Percentiles rank a stretch among this genome's conserved stretches.
These are phyloP conservation scores for Eryngium alpinum DNA, from an alignment of 140 eudicot species.

Conservation along the genomic window DNA sequence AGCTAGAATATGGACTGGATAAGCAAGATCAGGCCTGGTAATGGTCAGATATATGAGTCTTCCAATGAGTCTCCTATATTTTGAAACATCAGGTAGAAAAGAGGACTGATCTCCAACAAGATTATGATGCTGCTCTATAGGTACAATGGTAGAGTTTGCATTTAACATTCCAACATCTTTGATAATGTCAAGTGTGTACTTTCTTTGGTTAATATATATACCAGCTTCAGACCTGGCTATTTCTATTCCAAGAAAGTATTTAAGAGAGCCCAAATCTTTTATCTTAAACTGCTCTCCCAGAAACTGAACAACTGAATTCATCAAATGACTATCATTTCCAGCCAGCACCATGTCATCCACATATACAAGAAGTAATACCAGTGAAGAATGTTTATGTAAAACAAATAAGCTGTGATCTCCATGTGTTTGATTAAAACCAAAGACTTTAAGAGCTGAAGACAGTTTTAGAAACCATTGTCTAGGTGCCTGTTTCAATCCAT, in stretches of 20 bases:
- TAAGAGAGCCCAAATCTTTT: not conserved
- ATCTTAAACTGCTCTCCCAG: not conserved
- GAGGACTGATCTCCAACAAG: not conserved
- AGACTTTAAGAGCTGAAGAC: no score
- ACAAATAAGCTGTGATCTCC: not conserved
- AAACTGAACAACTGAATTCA: no score
- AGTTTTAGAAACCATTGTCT: not conserved
- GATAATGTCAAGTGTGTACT: not conserved
- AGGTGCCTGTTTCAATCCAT: not conserved
- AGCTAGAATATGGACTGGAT: not conserved
- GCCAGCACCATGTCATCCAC: not conserved
- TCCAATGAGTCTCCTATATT: not conserved
- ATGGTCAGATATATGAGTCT: not conserved
- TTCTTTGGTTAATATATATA: not conserved
- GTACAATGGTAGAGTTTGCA: not conserved
- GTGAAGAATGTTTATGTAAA: no score
- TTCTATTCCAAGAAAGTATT: not conserved
- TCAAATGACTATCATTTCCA: not conserved
- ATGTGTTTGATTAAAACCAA: not conserved
- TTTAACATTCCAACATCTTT: not conserved
- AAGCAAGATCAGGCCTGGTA: not conserved
- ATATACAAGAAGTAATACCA: no score
- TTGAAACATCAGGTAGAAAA: not conserved
- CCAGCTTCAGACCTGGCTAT: not conserved
- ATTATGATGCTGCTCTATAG: not conserved